Evolutionary conservation across 371 early-diverging fungal species (phyloP), one percentile per base, ranked within the genome.

Genomic region (Dinochytrium kinnereticum): DNA sequence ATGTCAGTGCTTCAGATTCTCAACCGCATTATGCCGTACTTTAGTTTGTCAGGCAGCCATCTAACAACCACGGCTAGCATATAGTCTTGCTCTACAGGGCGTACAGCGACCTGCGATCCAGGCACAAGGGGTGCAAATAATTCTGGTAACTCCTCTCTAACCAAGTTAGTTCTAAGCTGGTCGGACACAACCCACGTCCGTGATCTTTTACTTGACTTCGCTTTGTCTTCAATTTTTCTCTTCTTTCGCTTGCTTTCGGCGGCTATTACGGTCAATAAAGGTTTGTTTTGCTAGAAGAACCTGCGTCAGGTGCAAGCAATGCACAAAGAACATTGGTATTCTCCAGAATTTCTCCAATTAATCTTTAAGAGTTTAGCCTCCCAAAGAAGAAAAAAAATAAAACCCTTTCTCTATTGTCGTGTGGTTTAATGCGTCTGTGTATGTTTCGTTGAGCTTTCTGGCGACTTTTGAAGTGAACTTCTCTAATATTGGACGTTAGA

Each of bases 151-250:
- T n/a, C 28, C 65, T 37, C 38, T 34, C 51, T 39, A 5, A 19
- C 34, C 51, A 26, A 72, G 28, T n/a, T 39, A 37, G 37, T n/a
- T 50, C 36, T 33, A 24, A 72, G 30, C 31, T 49, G 13, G 26
- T 64, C 24, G 30, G 57, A 24, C 34, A 39, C 37, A 28, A 70
- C 68, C 69, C 77, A 89, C 89, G 73, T 80, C 78, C 88, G 86
- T 2, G 84, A 70, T 73, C 82, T 87, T 72, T 89, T 89, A n/a
- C 79, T 70, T 59, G 72, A 59, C 64, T 70, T 78, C 72, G 28
- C 79, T 33, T 88, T 86, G 26, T 85, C 83, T 53, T 91, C 91
- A n/a, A 83, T 75, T 79, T 87, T 90, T 55, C 91, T 84, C 64
- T 90, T 90, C 69, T 89, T 91, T 66, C 90, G 73, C 70, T 88